Percentiles rank a stretch among this genome's conserved stretches.
Evolutionary conservation across 192 early-diverging fungal species (phyloP).

Genomic region (Pilobolus umbonatus): DNA sequence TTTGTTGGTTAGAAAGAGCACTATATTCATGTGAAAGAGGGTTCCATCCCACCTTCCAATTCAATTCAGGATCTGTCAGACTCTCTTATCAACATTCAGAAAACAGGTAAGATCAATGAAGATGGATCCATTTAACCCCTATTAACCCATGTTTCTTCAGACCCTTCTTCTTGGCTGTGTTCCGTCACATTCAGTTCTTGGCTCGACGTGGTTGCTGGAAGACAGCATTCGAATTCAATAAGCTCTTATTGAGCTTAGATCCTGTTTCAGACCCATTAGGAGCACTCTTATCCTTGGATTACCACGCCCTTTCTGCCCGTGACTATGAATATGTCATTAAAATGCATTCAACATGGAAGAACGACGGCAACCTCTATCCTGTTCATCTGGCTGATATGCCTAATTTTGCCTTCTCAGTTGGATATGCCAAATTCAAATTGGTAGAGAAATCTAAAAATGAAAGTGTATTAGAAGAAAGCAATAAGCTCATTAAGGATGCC

Average conservation of each 20-base stretch:
- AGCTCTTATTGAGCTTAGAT: slow-evolving; percentile 70
- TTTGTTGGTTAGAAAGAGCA: slow-evolving; percentile 58
- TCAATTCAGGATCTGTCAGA: slow-evolving; percentile 57
- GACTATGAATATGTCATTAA: slow-evolving; percentile 61
- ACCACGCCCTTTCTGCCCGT: slow-evolving; percentile 73
- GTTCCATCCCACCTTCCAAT: slow-evolving; percentile 75
- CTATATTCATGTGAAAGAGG: slow-evolving; percentile 82
- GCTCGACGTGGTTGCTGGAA: slow-evolving; percentile 90
- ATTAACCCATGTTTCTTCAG: slow-evolving; percentile 19
- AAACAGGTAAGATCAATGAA: slow-evolving; percentile 51
- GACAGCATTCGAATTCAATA: slow-evolving; percentile 87
- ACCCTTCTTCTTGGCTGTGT: slow-evolving; percentile 74
- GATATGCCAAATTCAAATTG: slow-evolving; percentile 73
- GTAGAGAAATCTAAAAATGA: slow-evolving; percentile 38
- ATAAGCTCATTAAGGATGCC: slow-evolving; percentile 58
- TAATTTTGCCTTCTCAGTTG: slow-evolving; percentile 72
- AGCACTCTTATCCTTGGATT: slow-evolving; percentile 75
- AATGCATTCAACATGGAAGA: slow-evolving; percentile 19
- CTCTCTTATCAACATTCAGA: slow-evolving; percentile 69
- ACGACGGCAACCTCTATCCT: slow-evolving; percentile 24
- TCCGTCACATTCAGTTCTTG: slow-evolving; percentile 80
- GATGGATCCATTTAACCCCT: background rate
- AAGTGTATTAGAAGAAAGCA: slow-evolving; percentile 36
- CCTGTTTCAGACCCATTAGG: slow-evolving; percentile 74
- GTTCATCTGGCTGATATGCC: slow-evolving; percentile 44